Evolutionary conservation across 164 flowering plant species (phyloP).

Genomic region (Annona squamosa): DNA sequence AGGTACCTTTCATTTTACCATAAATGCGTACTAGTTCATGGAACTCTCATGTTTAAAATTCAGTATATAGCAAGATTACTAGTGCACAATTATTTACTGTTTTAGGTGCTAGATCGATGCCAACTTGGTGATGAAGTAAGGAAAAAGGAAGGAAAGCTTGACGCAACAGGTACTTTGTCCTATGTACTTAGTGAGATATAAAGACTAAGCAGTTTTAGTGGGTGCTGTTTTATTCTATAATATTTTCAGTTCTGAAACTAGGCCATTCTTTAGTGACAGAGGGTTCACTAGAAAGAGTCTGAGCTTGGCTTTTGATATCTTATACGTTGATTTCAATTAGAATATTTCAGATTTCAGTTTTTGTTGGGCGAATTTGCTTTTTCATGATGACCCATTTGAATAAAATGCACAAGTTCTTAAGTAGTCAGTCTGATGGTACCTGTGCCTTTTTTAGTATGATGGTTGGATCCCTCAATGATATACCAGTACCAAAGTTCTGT

Average conservation of each 20-base stretch:
- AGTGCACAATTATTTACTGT: not conserved
- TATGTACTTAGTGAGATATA: not conserved
- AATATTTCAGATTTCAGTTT: too few species aligned
- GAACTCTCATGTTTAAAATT: not conserved
- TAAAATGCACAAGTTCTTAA: too few species aligned
- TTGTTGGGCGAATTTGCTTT: too few species aligned
- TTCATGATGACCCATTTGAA: too few species aligned
- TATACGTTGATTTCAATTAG: too few species aligned
- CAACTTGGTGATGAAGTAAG: conserved; percentile 40
- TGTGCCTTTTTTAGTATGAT: too few species aligned
- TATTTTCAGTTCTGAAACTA: too few species aligned
- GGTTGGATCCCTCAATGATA: too few species aligned
- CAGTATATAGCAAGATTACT: not conserved
- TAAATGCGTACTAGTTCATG: not conserved
- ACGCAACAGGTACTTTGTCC: conserved; percentile 25
- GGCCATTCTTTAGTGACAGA: too few species aligned
- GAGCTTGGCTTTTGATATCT: too few species aligned
- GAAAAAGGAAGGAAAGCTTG: conserved; percentile 31
- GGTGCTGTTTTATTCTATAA: not conserved
- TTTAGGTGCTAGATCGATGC: conserved; percentile 39
- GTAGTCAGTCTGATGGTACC: not conserved
- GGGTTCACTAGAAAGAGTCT: too few species aligned
- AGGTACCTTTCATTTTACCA: conserved; percentile 19
- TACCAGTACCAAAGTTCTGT: not conserved
- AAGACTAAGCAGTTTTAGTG: not conserved